Base-by-base conservation (phyloP, 306 rosid species). In the Cercis canadensis region DNA sequence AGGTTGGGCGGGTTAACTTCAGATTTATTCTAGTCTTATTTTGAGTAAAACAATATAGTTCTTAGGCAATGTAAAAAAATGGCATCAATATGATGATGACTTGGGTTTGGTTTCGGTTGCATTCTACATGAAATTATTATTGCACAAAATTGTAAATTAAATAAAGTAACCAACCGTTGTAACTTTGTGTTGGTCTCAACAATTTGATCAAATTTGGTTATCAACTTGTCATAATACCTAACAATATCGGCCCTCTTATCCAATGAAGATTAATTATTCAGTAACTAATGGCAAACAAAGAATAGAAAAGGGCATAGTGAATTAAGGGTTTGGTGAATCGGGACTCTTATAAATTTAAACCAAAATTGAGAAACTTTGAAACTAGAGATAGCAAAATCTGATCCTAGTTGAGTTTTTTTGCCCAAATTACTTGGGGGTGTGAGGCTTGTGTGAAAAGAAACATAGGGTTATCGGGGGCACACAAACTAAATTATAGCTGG, bases 171-270 rank as follows among this genome's bases (percentile, higher is more conserved):
- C 29, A 17, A 1, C n/a, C n/a, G n/a, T n/a, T n/a, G n/a, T n/a
- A n/a, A n/a, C 8, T 45, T 31, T 32, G 43, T 15, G 21, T 24
- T 70, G 58, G 58, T 70, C 39, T 57, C 39, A 58, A 8, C 75
- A 57, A 31, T 57, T 57, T 32, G 75, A 70, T 58, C 47, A 24
- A 57, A 58, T 17, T 57, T 29, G 49, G 18, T 24, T 24, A 24
- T 24, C 29, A 24, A 24, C 29, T 58, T 12, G 36, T 33, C 11
- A 17, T 70, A n/a, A 37, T 45, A 45, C 67, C 67, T 45, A 70
- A 70, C 66, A 4, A 18, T 57, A 44, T 69, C 17, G 34, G 6
- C 47, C 57, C 57, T 17, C 45, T 21, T 21, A 67, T 31, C 8
- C 33, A 9, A 11, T 56, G 17, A 52, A 52, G 72, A 17, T 52